Evolutionary conservation across 345 rosid genomes (phyloP).

Genomic region (Geranium rotundifolium): DNA sequence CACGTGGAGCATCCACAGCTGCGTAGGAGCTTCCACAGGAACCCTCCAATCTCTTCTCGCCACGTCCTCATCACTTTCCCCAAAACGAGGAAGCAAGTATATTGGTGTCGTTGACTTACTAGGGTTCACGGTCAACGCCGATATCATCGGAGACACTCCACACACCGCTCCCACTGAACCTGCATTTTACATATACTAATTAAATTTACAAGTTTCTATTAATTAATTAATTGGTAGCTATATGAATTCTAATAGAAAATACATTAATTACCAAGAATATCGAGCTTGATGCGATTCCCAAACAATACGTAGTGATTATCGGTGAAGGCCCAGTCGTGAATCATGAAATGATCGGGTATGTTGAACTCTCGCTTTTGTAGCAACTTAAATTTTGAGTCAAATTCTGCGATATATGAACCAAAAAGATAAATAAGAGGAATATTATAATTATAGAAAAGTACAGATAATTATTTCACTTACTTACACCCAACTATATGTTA

Average conservation of each 20-base stretch:
- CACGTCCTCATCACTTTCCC: conserved; percentile 10
- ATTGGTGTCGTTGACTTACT: conserved; percentile 61
- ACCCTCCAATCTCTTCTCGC: conserved; percentile 58
- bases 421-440: background rate
- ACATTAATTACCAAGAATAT: conserved; percentile 41
- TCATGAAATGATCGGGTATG: conserved; percentile 74
- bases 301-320: conserved; percentile 65
- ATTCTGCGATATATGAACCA: conserved; percentile 40
- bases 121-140: conserved; percentile 72
- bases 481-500: background rate
- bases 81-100: conserved; percentile 69
- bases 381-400: conserved; percentile 47
- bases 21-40: conserved; percentile 63
- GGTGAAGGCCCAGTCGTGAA: conserved; percentile 94
- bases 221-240: background rate
- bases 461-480: background rate
- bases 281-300: conserved; percentile 68
- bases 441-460: background rate
- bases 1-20: conserved; percentile 63
- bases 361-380: conserved; percentile 42
- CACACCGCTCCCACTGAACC: conserved; percentile 68
- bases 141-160: conserved; percentile 83
- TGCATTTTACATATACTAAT: conserved; percentile 11
- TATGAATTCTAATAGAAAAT: background rate
- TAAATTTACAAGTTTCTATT: background rate